These are phyloP conservation scores for Mortierella sp. DNA, from an alignment of 371 early-diverging fungal genomes.

Conservation along the genomic window DNA sequence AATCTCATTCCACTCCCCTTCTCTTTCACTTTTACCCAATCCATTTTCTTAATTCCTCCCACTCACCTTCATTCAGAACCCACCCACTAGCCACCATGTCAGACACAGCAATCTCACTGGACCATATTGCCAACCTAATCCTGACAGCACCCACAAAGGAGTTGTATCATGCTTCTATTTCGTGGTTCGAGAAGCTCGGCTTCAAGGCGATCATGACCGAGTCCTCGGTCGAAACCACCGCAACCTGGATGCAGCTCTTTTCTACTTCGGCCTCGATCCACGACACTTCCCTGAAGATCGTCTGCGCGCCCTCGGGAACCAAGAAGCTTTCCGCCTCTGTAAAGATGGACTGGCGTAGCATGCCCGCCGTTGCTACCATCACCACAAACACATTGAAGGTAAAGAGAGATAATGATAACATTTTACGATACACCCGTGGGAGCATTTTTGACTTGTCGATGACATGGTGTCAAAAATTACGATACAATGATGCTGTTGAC, in stretches of 20 bases:
- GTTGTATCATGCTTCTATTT: conserved; percentile 42
- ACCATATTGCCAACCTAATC: conserved; percentile 47
- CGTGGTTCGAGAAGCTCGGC: conserved; percentile 53
- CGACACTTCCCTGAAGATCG: conserved; percentile 48
- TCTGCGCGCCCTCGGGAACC: conserved; percentile 37
- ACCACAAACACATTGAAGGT: conserved; percentile 47
- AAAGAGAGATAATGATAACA: neutral
- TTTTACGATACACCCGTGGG: neutral
- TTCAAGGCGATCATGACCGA: conserved; percentile 59
- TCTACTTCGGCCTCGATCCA: conserved; percentile 26
- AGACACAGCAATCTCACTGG: conserved; percentile 30
- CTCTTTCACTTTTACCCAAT: neutral
- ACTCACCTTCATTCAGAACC: conserved; percentile 4
- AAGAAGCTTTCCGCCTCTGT: conserved; percentile 36
- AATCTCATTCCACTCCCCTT: neutral
- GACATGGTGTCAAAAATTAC: neutral
- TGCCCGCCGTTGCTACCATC: conserved; percentile 54
- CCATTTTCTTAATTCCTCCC: neutral
- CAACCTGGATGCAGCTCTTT: conserved; percentile 56
- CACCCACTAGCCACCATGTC: conserved; percentile 21
- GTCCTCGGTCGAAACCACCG: conserved; percentile 35
- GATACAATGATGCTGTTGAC: neutral
- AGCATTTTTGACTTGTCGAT: neutral
- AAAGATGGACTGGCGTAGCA: conserved; percentile 58
- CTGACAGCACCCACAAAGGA: conserved; percentile 49